Evolutionary conservation across 2,329 filamentous ascomycete species (phyloP), one percentile per base, ranked within the genome.

Genomic region (Ramularia collo-cygni): DNA sequence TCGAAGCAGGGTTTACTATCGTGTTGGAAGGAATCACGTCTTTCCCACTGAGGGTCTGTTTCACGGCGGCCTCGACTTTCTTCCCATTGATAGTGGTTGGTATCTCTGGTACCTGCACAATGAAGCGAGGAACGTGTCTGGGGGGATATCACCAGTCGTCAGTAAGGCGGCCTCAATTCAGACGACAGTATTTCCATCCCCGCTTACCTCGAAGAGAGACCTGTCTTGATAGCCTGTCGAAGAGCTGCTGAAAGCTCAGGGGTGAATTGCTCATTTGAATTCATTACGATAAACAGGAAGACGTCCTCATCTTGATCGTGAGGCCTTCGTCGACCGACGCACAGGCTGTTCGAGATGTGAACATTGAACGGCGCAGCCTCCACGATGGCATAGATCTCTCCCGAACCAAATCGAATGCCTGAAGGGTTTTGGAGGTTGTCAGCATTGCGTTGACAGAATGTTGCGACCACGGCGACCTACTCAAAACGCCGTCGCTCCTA

Each of bases 341-440:
- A 67, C 8, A 67, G 54, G 17, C 54, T 61, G 39, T 66, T 62
- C 28, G 55, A 56, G 37, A 67, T 58, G 26, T 54, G 28, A n/a
- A 38, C 37, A 39, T 59, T 65, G 45, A 66, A 63, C 2, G 58
- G 51, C 1, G 63, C 57, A 3, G 59, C 59, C 46, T 71, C 68
- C n/a, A 65, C 62, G 32, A 72, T 63, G n/a, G 61, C 57, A 54
- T 72, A 71, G 37, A 72, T 67, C 49, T 72, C 68, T 1, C 60
- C 58, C 8, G 58, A 63, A 14, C 69, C 69, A 38, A 71, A 72
- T 17, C 68, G 63, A 40, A 72, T 66, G 5, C 69, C 68, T 9
- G 61, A 64, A 2, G 68, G 68, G 44, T 71, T 53, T 57, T n/a
- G n/a, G n/a, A n/a, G n/a, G n/a, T n/a, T n/a, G n/a, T n/a, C n/a